A percentile compares a stretch with the other conserved stretches of the same genome.
phyloP scores from a whole-genome alignment of 352 stramenopile species.

The Peronospora belbahrii region DNA sequence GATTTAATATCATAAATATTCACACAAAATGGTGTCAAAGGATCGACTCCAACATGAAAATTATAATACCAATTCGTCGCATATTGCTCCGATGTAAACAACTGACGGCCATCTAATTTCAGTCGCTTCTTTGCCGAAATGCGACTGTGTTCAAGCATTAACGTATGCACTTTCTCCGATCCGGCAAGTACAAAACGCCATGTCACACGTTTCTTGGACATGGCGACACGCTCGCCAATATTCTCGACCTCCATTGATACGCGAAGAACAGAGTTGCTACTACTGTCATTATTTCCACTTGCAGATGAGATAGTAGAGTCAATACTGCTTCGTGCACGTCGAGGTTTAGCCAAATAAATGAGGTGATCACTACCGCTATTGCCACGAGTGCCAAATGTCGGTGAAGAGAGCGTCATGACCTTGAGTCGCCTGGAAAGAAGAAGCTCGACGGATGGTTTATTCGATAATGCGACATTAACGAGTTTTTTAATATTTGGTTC shows the following conservation, averaged over 20 bases:
- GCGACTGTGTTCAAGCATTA: slow-evolving; percentile 79
- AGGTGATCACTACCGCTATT: slow-evolving; percentile 17
- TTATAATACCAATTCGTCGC: slow-evolving; percentile 69
- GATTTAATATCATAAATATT: slow-evolving; percentile 68
- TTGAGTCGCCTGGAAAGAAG: too few relatives aligned
- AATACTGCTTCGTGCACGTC: slow-evolving; percentile 26
- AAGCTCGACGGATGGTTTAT: too few relatives aligned
- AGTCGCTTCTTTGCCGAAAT: slow-evolving; percentile 80
- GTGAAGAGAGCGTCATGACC: slow-evolving; percentile 38
- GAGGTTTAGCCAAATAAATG: slow-evolving; percentile 15
- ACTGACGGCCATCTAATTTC: slow-evolving; percentile 64
- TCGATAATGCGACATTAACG: too few relatives aligned
- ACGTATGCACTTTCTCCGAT: slow-evolving; percentile 71
- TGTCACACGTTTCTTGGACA: slow-evolving; percentile 82
- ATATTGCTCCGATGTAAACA: slow-evolving; percentile 69
- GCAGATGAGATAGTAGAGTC: slow-evolving; percentile 22
- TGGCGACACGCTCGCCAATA: slow-evolving; percentile 66
- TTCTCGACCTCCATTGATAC: slow-evolving; percentile 74
- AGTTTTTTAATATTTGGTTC: too few relatives aligned
- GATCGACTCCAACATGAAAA: slow-evolving; percentile 46
- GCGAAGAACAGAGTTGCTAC: slow-evolving; percentile 40
- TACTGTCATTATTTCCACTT: slow-evolving; percentile 8
- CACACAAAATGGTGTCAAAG: slow-evolving; percentile 42
- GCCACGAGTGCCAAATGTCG: slow-evolving; percentile 20
- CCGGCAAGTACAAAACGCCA: slow-evolving; percentile 77